Evolutionary conservation across 2,329 filamentous ascomycete genomes (phyloP).

Genomic region (Fusarium begoniae): DNA sequence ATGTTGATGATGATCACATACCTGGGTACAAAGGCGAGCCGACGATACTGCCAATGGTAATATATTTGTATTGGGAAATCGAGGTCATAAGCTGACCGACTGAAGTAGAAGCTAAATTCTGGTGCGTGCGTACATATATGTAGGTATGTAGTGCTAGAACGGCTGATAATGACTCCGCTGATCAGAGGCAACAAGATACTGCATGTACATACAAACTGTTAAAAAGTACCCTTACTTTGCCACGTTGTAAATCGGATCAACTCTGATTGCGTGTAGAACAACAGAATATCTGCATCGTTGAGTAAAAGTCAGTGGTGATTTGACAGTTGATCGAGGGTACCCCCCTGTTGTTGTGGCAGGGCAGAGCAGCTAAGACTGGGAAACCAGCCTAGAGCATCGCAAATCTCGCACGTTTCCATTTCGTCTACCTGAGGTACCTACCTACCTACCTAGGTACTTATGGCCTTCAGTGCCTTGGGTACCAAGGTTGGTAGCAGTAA

Average conservation of each 20-base stretch:
- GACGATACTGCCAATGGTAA: background rate
- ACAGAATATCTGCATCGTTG: background rate
- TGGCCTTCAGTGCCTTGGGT: background rate
- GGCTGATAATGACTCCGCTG: background rate
- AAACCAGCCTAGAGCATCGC: background rate
- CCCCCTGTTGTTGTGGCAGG: background rate
- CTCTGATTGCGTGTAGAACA: background rate
- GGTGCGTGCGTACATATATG: background rate
- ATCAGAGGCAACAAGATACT: background rate
- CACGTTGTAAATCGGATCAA: background rate
- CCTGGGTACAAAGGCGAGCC: background rate
- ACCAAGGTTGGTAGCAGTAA: background rate
- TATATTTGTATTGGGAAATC: background rate
- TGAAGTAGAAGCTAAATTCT: background rate
- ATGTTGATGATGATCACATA: background rate
- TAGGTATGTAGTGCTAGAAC: background rate
- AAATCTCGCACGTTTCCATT: slow-evolving; percentile 11
- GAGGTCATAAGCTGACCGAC: background rate
- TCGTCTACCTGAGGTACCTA: too few species aligned
- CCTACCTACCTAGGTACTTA: background rate
- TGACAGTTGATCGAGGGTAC: slow-evolving; percentile 10
- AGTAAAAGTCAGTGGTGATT: slow-evolving; percentile 6
- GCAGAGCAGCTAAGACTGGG: background rate
- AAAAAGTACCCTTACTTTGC: background rate
- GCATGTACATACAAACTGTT: background rate